Percentiles rank a stretch among this genome's conserved stretches.
phyloP scores from a whole-genome alignment of 768 basidiomycete genomes.

The Mycena maculata region DNA sequence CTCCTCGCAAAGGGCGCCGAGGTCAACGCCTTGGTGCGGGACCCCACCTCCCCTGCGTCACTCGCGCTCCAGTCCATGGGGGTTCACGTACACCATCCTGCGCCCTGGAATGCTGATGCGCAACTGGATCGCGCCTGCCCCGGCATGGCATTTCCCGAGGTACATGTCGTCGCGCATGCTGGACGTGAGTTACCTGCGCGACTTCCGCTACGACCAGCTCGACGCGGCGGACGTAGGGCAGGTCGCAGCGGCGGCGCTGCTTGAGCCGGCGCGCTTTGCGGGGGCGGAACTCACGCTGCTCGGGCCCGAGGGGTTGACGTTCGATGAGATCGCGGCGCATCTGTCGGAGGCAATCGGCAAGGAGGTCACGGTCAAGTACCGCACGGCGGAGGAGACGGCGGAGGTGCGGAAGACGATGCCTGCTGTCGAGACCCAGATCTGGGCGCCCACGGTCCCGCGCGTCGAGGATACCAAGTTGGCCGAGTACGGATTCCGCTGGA shows the following conservation, averaged over 20 bases:
- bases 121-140: conserved; percentile 21
- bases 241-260: conserved; percentile 23
- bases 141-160: conserved; percentile 23
- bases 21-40: conserved; percentile 27
- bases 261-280: conserved; percentile 20
- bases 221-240: conserved; percentile 29
- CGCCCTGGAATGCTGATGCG: conserved; percentile 30
- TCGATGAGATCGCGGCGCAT: conserved; percentile 26
- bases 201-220: conserved; percentile 9
- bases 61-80: conserved; percentile 18
- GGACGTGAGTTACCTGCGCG: conserved; percentile 21
- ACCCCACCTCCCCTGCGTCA: conserved; percentile 8
- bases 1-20: conserved; percentile 25
- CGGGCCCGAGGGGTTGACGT: conserved; percentile 22
- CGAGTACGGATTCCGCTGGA: conserved; percentile 18
- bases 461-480: conserved; percentile 8
- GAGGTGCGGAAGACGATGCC: conserved; percentile 14
- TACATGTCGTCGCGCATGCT: conserved; percentile 19
- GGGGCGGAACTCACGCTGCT: conserved; percentile 20
- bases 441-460: background rate
- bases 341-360: conserved; percentile 15
- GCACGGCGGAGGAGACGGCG: conserved; percentile 24
- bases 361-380: conserved; percentile 26
- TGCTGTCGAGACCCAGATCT: conserved; percentile 22
- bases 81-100: conserved; percentile 29